Evolutionary conservation across 2,329 filamentous ascomycete genomes (phyloP).

Genomic region (Beauveria sp.): DNA sequence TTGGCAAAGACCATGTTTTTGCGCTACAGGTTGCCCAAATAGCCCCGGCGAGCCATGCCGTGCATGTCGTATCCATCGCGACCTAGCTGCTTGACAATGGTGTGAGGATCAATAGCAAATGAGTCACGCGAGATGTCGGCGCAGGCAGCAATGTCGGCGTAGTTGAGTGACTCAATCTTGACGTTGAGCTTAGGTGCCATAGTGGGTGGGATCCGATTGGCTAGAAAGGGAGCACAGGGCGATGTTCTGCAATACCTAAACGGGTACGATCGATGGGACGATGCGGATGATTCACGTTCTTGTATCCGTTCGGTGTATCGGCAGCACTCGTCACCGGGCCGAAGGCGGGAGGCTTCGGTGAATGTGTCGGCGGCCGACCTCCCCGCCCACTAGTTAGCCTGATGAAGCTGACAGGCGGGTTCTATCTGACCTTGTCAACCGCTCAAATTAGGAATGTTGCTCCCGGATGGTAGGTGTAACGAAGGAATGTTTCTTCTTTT

Average conservation of each 20-base stretch:
- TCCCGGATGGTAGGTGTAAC: too few species aligned
- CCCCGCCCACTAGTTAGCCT: background rate
- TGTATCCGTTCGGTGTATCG: background rate
- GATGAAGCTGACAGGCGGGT: background rate
- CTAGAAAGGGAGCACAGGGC: too few species aligned
- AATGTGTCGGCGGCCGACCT: background rate
- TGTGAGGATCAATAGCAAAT: conserved; percentile 12
- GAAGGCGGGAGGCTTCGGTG: background rate
- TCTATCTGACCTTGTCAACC: background rate
- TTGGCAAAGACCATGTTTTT: conserved; percentile 11
- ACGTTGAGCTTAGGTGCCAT: conserved; percentile 4
- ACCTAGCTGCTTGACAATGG: conserved; percentile 13
- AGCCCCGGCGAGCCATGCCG: conserved; percentile 3
- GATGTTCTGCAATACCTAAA: too few species aligned
- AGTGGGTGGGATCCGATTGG: background rate
- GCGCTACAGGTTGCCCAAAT: conserved; percentile 8
- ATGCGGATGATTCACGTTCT: background rate
- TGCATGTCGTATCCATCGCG: conserved; percentile 13
- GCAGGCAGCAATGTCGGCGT: conserved; percentile 11
- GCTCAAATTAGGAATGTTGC: background rate
- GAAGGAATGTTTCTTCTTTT: too few species aligned
- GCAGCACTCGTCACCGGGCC: too few species aligned
- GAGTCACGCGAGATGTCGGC: conserved; percentile 4
- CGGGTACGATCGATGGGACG: too few species aligned
- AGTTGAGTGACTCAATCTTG: conserved; percentile 11